Evolutionary conservation across 2,329 filamentous ascomycete species (phyloP).

Genomic region (Metarhizium sp.): DNA sequence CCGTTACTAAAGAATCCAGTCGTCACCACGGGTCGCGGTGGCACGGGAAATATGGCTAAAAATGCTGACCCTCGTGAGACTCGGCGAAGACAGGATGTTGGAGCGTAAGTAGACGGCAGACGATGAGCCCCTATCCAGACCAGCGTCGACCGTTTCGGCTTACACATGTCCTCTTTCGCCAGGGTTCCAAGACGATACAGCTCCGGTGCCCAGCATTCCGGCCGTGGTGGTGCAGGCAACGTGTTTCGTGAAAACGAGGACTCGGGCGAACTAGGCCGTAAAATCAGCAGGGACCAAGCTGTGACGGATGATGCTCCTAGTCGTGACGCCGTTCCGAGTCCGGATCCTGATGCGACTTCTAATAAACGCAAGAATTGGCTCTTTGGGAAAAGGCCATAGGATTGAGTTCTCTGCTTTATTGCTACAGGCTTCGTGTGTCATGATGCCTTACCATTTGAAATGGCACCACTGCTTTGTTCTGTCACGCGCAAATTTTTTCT

Average conservation of each 20-base stretch:
- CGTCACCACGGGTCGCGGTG: conserved; percentile 84
- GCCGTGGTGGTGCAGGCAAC: conserved; percentile 70
- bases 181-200: conserved; percentile 47
- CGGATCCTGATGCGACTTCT: conserved; percentile 15
- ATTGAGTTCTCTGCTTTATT: not conserved
- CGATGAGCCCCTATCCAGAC: not conserved
- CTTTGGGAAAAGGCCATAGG: conserved; percentile 37
- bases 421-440: not conserved
- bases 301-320: conserved; percentile 19
- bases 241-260: conserved; percentile 43
- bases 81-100: conserved; percentile 74
- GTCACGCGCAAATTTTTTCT: no score
- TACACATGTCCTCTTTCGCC: not conserved
- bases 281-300: conserved; percentile 21
- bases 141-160: conserved; percentile 3
- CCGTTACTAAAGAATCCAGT: conserved; percentile 74
- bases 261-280: conserved; percentile 20
- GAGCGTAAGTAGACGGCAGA: conserved; percentile 41
- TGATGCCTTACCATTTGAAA: not conserved
- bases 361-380: conserved; percentile 40
- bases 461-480: not conserved
- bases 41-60: conserved; percentile 76
- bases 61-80: conserved; percentile 65
- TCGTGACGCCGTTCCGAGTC: not conserved
- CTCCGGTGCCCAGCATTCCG: conserved; percentile 53